These are phyloP conservation scores for Penicillium sp. DNA, from an alignment of 2,329 filamentous ascomycete species.

Conservation along the genomic window DNA sequence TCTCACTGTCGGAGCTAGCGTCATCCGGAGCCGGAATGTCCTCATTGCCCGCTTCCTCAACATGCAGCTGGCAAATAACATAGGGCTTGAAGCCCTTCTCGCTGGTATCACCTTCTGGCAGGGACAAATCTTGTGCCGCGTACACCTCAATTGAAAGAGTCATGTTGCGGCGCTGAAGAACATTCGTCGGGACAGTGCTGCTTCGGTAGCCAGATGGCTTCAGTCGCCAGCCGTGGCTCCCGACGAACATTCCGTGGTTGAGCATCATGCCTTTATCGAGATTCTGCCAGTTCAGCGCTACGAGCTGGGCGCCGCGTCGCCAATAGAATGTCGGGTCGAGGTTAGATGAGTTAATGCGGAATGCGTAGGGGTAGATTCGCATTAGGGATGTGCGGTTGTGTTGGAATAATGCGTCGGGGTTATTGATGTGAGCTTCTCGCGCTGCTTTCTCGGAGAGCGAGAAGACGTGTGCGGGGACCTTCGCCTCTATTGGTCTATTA, in stretches of 20 bases:
- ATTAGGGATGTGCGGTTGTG: slow-evolving; percentile 82
- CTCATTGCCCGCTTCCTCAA: slow-evolving; percentile 61
- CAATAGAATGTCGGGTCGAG: slow-evolving; percentile 80
- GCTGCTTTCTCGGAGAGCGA: slow-evolving; percentile 60
- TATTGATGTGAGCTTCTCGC: slow-evolving; percentile 59
- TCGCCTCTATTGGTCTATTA: slow-evolving; percentile 37
- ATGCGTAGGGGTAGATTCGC: slow-evolving; percentile 81
- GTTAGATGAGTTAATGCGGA: slow-evolving; percentile 80
- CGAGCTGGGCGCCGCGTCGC: slow-evolving; percentile 84
- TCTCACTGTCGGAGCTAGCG: slow-evolving; percentile 43
- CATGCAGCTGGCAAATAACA: slow-evolving; percentile 75
- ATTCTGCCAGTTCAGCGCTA: slow-evolving; percentile 90
- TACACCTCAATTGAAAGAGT: slow-evolving; percentile 69
- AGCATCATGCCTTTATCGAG: slow-evolving; percentile 94
- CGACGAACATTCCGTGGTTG: slow-evolving; percentile 86
- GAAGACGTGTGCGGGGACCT: slow-evolving; percentile 60
- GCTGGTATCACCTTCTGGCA: slow-evolving; percentile 55
- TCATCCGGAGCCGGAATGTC: slow-evolving; percentile 45
- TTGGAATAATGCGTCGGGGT: slow-evolving; percentile 63
- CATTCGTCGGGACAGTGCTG: slow-evolving; percentile 28
- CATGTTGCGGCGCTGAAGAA: slow-evolving; percentile 53
- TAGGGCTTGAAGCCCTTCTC: slow-evolving; percentile 65
- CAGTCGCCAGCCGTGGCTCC: slow-evolving; percentile 75
- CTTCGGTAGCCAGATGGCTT: slow-evolving; percentile 72
- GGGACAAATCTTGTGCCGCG: slow-evolving; percentile 70